Percentiles rank a stretch among this genome's conserved stretches.
These are phyloP conservation scores for Kazachstania bromeliacearum DNA, from an alignment of 805 yeast species.

Conservation along the genomic window DNA sequence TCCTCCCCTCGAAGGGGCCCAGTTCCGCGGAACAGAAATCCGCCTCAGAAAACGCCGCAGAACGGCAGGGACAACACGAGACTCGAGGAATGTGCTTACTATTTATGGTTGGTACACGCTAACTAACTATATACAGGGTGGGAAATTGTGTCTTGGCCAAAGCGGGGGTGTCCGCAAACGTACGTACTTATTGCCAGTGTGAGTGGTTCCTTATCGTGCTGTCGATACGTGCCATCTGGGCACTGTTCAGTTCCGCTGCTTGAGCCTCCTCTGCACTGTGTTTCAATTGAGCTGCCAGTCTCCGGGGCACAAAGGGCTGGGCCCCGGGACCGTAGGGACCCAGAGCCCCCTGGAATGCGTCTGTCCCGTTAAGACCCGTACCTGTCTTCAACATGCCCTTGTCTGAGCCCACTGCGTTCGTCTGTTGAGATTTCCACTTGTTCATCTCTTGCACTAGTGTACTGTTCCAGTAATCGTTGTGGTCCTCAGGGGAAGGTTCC, in stretches of 20 bases:
- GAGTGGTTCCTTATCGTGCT: too few species aligned
- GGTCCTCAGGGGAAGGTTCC: conserved; percentile 32
- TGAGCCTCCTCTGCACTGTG: background rate
- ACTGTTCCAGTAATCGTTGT: conserved; percentile 34
- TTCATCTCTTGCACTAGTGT: conserved; percentile 37
- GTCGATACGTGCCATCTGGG: too few species aligned
- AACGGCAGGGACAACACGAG: too few species aligned
- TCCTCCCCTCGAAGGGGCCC: background rate
- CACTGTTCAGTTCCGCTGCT: background rate
- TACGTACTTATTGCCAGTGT: too few species aligned
- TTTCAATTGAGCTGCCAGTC: background rate
- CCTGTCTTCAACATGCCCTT: conserved; percentile 50
- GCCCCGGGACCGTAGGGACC: conserved; percentile 54
- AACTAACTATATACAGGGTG: too few species aligned
- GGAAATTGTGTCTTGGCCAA: too few species aligned
- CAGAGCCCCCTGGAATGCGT: conserved; percentile 64
- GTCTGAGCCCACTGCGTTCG: conserved; percentile 50
- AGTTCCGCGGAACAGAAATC: background rate
- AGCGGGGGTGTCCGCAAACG: too few species aligned
- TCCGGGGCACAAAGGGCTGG: conserved; percentile 53
- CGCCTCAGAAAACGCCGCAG: background rate
- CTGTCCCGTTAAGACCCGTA: too few species aligned
- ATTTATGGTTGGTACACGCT: too few species aligned
- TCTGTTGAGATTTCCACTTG: conserved; percentile 40
- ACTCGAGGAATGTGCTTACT: too few species aligned